A percentile compares a stretch with the other conserved stretches of the same genome.
Evolutionary conservation across 192 early-diverging fungal species (phyloP).

Genomic region (Funneliformis mosseae): DNA sequence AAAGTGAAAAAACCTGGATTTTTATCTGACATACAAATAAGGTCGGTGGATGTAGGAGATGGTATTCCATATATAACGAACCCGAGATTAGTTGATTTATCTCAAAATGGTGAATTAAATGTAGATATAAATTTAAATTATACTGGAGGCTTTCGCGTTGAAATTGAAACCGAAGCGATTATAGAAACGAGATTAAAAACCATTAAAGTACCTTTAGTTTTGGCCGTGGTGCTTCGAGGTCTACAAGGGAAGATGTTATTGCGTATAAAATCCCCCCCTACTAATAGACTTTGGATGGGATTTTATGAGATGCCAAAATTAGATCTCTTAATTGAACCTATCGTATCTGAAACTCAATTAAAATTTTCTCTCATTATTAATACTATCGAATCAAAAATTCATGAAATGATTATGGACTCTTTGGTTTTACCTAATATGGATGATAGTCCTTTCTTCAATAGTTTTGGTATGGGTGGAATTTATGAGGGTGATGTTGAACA

Average conservation of each 20-base stretch:
- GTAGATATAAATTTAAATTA: slow-evolving; percentile 85
- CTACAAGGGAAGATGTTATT: slow-evolving; percentile 79
- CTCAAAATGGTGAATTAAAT: slow-evolving; percentile 68
- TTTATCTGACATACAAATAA: slow-evolving; percentile 80
- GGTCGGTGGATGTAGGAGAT: slow-evolving; percentile 78
- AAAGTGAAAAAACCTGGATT: slow-evolving; percentile 72
- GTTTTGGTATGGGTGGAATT: slow-evolving; percentile 60
- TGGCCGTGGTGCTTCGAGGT: slow-evolving; percentile 74
- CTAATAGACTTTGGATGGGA: slow-evolving; percentile 89
- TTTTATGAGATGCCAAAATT: slow-evolving; percentile 81
- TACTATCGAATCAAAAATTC: slow-evolving; percentile 82
- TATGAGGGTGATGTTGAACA: slow-evolving; percentile 49
- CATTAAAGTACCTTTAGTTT: slow-evolving; percentile 76
- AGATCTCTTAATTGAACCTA: slow-evolving; percentile 74
- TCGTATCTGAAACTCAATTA: slow-evolving; percentile 86
- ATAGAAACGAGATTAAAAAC: slow-evolving; percentile 45
- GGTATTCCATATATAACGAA: slow-evolving; percentile 79
- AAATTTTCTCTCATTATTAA: slow-evolving; percentile 75
- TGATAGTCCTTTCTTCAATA: slow-evolving; percentile 81
- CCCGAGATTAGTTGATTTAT: slow-evolving; percentile 69
- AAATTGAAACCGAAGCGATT: slow-evolving; percentile 67
- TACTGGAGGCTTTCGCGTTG: slow-evolving; percentile 72
- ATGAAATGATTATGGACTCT: slow-evolving; percentile 78
- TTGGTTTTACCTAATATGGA: slow-evolving; percentile 92
- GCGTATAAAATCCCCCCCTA: slow-evolving; percentile 78